Conservation (phyloP, 345 rosid genomes). For the Rhodamnia rubescens region DNA sequence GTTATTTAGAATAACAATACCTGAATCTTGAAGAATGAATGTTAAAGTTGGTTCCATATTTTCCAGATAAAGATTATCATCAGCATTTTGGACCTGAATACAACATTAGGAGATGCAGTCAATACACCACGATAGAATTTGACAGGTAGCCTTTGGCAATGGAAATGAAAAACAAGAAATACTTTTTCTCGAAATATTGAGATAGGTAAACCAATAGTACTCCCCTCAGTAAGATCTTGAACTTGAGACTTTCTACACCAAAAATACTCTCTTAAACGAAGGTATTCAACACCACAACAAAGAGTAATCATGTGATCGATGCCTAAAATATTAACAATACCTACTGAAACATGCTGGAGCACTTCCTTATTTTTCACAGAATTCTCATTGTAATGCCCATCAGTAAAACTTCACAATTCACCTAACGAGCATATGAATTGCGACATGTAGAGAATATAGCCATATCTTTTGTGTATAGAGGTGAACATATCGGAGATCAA, state of each 20-base stretch:
- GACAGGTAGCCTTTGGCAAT: background rate
- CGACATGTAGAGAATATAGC: background rate
- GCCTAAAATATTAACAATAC: background rate
- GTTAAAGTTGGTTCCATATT: slow-evolving; percentile 69
- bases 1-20: slow-evolving; percentile 69
- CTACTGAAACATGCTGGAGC: background rate
- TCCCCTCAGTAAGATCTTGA: too few species aligned
- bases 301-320: background rate
- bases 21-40: slow-evolving; percentile 71
- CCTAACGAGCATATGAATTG: background rate
- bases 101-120: background rate
- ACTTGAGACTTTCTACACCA: too few species aligned
- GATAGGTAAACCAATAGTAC: too few species aligned
- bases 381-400: background rate
- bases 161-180: too few species aligned
- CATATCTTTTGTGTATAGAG: background rate
- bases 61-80: slow-evolving; percentile 74
- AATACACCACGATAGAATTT: background rate
- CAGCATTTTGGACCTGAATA: slow-evolving; percentile 96
- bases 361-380: background rate
- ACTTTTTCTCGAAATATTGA: too few species aligned
- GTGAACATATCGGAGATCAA: background rate
- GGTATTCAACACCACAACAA: background rate
- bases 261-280: too few species aligned
- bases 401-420: background rate